A percentile compares a stretch with the other conserved stretches of the same genome.
Evolutionary conservation across 1,139 yeast genomes (phyloP).

Genomic region (Hemisphaericaspora subhashii): DNA sequence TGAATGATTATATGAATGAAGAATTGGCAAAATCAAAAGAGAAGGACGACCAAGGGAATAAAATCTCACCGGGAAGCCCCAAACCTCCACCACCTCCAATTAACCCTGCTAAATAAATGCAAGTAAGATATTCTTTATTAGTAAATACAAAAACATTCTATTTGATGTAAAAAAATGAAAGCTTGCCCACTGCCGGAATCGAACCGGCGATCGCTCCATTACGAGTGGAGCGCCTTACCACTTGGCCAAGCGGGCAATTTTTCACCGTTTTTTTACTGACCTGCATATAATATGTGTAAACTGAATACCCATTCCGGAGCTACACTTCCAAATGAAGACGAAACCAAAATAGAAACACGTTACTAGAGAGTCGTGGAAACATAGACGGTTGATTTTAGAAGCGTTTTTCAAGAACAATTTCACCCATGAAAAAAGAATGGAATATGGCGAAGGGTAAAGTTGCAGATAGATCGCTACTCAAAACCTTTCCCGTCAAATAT

Average conservation of each 20-base stretch:
- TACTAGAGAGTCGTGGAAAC: too few relatives aligned
- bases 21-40: slow-evolving; percentile 46
- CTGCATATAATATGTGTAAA: neutral
- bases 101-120: slow-evolving; percentile 5
- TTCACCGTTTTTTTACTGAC: neutral
- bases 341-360: too few relatives aligned
- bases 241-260: slow-evolving; percentile 50
- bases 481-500: too few relatives aligned
- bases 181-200: slow-evolving; percentile 53
- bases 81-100: slow-evolving; percentile 37
- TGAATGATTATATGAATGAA: slow-evolving; percentile 47
- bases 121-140: neutral
- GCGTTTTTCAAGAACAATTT: too few relatives aligned
- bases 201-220: slow-evolving; percentile 59
- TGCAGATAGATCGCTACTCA: too few relatives aligned
- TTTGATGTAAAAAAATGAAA: slow-evolving; percentile 2
- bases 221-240: slow-evolving; percentile 53
- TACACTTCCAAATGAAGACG: too few relatives aligned
- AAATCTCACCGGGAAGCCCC: slow-evolving; percentile 5
- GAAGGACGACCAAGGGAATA: slow-evolving; percentile 22
- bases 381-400: too few relatives aligned
- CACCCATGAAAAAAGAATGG: too few relatives aligned
- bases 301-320: neutral
- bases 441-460: too few relatives aligned
- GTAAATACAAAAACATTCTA: neutral